Base-by-base conservation (phyloP, 192 early-diverging fungal species). In the Jimgerdemannia lactiflua region DNA sequence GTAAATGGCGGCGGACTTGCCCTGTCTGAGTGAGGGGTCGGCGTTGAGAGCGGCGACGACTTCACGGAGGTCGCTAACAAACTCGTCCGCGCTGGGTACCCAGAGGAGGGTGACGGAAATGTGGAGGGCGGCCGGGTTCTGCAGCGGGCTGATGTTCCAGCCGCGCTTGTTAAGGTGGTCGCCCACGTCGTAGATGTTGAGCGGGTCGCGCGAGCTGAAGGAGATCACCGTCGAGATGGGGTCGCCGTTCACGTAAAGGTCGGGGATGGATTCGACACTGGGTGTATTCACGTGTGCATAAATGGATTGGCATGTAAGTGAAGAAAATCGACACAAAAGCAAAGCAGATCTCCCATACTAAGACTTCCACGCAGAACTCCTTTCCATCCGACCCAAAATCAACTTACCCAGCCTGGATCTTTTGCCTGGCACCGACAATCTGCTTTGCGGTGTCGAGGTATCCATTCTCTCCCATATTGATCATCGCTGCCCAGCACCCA, bases 401-500 rank as follows among this genome's bases (percentile, higher is more conserved):
- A 19, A 69, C 80, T 75, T 79, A 92, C 91, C 90, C 90, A 67
- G 17, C 80, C 71, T 89, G 85, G 74, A 97, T 93, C 70, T 81
- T 83, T 66, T 90, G 83, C 42, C 93, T 88, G 59, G 94, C 87
- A 2, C 82, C 80, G 39, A 99, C 88, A 80, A 99, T 97, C 44
- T 94, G 76, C 70, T 88, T 91, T 71, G 93, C 93, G 39, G 91
- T 80, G 72, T 93, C 85, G 41, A 98, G 83, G 79, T 99, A 99
- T 1, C 97, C 97, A 19, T 84, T 80, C 72, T 91, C 87, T 44
- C 97, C 97, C 81, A 96, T 91, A 67, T 91, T 89, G 82, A 96
- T 86, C 88, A 99, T 80, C 17, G 97, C 92, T 1, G 97, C 87
- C 96, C 96, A 99, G 86, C 96, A 98, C 40, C 94, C 96, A 10